These are phyloP conservation scores for Calonectria henricotiae DNA, from an alignment of 2,329 filamentous ascomycete genomes.

Conservation along the genomic window DNA sequence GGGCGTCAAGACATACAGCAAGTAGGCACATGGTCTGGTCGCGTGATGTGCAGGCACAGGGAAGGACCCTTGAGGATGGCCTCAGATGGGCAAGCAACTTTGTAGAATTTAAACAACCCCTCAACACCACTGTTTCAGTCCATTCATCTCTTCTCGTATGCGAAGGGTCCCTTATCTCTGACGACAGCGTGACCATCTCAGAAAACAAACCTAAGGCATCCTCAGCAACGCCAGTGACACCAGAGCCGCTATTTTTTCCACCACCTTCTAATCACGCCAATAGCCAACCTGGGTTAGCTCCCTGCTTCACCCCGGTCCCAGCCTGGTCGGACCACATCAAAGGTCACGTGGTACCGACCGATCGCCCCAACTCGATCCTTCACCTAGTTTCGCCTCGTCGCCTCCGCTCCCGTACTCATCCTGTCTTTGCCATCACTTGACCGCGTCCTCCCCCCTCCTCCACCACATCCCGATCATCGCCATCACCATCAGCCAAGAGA, in stretches of 20 bases:
- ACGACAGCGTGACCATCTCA: conserved; percentile 22
- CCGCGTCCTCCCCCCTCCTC: conserved; percentile 48
- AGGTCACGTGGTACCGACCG: conserved; percentile 52
- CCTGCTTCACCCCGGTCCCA: conserved; percentile 31
- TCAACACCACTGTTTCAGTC: conserved; percentile 20
- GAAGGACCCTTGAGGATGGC: conserved; percentile 15
- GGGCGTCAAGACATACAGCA: neutral
- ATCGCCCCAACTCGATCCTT: conserved; percentile 50
- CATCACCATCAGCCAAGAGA: conserved; percentile 75
- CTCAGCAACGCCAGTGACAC: conserved; percentile 31
- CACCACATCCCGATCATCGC: conserved; percentile 55
- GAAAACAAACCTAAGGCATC: conserved; percentile 32
- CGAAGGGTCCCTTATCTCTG: conserved; percentile 13
- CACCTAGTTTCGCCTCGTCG: conserved; percentile 52
- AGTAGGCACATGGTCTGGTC: conserved; percentile 35
- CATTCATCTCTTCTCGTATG: conserved; percentile 13
- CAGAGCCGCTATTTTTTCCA: conserved; percentile 46
- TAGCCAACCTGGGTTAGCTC: conserved; percentile 34
- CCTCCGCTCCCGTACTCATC: conserved; percentile 54
- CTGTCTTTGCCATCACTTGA: conserved; percentile 51
- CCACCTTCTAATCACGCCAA: conserved; percentile 47
- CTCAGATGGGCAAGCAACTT: neutral
- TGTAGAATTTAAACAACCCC: conserved; percentile 4
- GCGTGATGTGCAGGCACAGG: conserved; percentile 41
- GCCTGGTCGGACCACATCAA: conserved; percentile 43